Evolutionary conservation across 257 asterid genomes (phyloP), one percentile per base, ranked within the genome.

Genomic region (Scutellaria baicalensis): DNA sequence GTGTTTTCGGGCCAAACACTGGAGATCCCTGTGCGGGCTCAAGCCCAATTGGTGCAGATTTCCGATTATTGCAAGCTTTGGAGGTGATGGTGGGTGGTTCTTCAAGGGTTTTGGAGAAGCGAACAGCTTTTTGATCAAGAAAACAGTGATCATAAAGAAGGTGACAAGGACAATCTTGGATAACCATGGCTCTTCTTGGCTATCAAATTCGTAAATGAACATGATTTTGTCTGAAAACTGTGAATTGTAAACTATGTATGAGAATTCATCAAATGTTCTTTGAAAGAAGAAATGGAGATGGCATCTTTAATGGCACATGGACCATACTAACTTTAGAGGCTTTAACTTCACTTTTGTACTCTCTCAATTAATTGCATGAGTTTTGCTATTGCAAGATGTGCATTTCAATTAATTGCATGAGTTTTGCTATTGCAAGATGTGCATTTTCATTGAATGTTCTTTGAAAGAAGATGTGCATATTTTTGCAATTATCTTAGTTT

Each of bases 1-100:
- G 45, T 82, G 61, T 67, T 57, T 79, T 47, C 33, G 59, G 77
- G 87, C 70, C 61, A 83, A 27, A 3, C 83, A 49, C 9, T 60
- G 79, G 11, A 83, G 80, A 20, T 13, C 21, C 51, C 10, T 67
- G 69, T 82, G 84, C 21, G 87, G 84, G 76, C 78, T 59, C 38
- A 21, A 43, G 71, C 82, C 78, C 21, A 82, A 44, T 68, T 82
- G 87, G 75, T 82, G 87, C 18, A 82, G 72, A 47, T 82, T 77
- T 48, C 84, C 87, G 12, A 82, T 76, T 57, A 82, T 59, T 64
- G 84, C 82, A 40, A 78, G 84, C 33, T 78, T 78, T 35, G 82
- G 87, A 1, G 87, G 87, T 3, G 84, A 79, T 40, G 87, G 82
- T 31, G 87, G 87, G 42, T n/a, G 72, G 12, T 62, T 79, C 31